Evolutionary conservation across 805 yeast species (phyloP), one percentile per base, ranked within the genome.

Genomic region (Candida andamanensis): DNA sequence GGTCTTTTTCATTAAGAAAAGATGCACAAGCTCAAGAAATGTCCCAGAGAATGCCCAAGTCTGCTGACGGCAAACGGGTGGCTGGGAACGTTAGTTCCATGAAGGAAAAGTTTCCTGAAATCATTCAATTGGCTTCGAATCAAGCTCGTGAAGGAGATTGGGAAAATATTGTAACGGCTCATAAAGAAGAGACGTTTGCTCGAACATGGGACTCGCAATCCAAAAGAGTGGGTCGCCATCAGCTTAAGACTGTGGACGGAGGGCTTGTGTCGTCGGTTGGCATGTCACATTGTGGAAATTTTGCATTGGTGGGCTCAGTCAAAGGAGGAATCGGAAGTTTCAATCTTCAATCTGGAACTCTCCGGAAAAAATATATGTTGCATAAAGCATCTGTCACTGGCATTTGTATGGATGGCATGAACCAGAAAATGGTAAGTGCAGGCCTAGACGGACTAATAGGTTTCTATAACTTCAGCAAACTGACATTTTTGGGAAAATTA

Each of bases 21-120:
- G 97, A 92, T 56, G 94, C 97, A 0, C 99, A 92, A 59, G 85
- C 95, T 4, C 95, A 85, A 50, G 94, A 87, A 52, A 62, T 92
- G 49, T 87, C 97, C 0, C 97, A 89, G 58, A 74, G 83, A 43
- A 63, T 73, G 14, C 68, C 63, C 7, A 70, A 61, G 28, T 31
- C 50, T 3, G 45, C 41, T 28, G 48, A 46, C 32, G 49, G 42
- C 16, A 57, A 54, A 35, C 47, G 82, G 44, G 60, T 64, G 32
- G 82, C 74, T 4, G 87, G 89, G n/a, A 54, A 62, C 6, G 63
- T 63, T 9, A 58, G 64, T 17, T 62, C 72, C 18, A 60, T 74
- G 46, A 74, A 71, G 37, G 87, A 76, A 35, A 84, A 85, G 47
- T 78, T 85, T 45, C 82, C 95, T 2, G 92, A 85, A 41, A 76